Evolutionary conservation across 306 rosid genomes (phyloP), one percentile per base, ranked within the genome.

Genomic region (Arachis stenosperma): DNA sequence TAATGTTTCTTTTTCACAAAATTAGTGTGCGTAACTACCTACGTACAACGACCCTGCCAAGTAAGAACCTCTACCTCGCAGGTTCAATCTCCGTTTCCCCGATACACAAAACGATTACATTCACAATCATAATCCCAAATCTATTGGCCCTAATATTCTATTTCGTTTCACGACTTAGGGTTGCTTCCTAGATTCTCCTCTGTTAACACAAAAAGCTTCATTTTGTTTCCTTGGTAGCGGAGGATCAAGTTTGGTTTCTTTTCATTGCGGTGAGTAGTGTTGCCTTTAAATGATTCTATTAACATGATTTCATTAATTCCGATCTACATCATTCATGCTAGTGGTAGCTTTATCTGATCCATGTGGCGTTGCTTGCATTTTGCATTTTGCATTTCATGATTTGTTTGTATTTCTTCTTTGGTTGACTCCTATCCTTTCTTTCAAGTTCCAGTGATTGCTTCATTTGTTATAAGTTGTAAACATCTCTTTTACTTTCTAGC

Each of bases 221-320:
- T 67, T 78, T 47, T 65, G 5, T 70, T 69, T 22, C 37, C 52
- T 57, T 61, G 33, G 29, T 51, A n/a, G 56, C 56, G n/a, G n/a
- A 5, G n/a, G n/a, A 75, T 70, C 67, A 60, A 68, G 71, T 72
- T 80, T 17, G 72, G 40, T 68, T 61, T 74, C 78, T 71, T 12
- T 65, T 60, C 60, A 22, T 54, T 57, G 61, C 58, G 87, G 88
- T 84, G 85, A 84, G 92, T 80, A 68, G 5, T 75, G 12, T 71
- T 80, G 37, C 52, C 8, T 50, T 48, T 78, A 55, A 66, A 37
- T 76, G 67, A 22, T 65, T 79, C 57, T 29, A 59, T 59, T 67
- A 51, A 17, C 73, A 50, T 46, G 14, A 48, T 48, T 52, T 7
- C 57, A 52, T 52, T 46, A 57, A 53, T 67, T 30, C 46, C 46